Percentiles rank a stretch among this genome's conserved stretches.
phyloP scores from a whole-genome alignment of 768 basidiomycete genomes.

The Dictyophora rubrovolvata region DNA sequence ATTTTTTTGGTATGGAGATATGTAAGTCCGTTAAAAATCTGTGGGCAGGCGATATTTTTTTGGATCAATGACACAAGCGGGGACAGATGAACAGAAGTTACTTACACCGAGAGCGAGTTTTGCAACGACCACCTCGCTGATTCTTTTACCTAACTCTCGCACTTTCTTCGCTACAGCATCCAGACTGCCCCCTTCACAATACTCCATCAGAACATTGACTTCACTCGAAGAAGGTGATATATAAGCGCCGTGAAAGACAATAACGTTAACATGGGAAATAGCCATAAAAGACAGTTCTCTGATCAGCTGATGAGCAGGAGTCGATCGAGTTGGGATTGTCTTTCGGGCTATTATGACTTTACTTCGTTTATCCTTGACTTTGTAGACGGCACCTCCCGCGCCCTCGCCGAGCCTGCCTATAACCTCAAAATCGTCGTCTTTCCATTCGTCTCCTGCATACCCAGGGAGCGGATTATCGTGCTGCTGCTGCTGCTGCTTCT shows the following conservation, averaged over 20 bases:
- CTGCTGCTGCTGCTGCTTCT: background rate
- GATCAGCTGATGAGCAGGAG: conserved; percentile 84
- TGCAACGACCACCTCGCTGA: conserved; percentile 83
- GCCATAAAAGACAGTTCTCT: conserved; percentile 89
- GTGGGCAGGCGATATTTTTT: conserved; percentile 9
- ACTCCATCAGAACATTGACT: conserved; percentile 94
- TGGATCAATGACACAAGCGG: conserved; percentile 7
- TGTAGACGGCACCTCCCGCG: conserved; percentile 92
- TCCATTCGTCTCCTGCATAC: conserved; percentile 32
- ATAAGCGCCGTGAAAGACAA: conserved; percentile 87
- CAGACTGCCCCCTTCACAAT: conserved; percentile 76
- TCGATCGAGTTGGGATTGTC: conserved; percentile 84
- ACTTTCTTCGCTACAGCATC: conserved; percentile 83
- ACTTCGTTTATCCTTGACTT: conserved; percentile 77
- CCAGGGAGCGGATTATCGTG: background rate
- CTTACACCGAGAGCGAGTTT: conserved; percentile 87
- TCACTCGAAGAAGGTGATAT: conserved; percentile 81
- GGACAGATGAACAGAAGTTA: too few relatives aligned
- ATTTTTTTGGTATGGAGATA: conserved; percentile 88
- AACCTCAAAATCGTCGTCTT: conserved; percentile 68
- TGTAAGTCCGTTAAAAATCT: conserved; percentile 85
- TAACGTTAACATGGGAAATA: conserved; percentile 80
- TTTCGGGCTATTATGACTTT: conserved; percentile 85
- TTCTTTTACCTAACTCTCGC: conserved; percentile 64
- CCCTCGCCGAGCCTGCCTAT: conserved; percentile 81